phyloP scores from a whole-genome alignment of 129 eudicot genomes.

The Flaveria bidentis region DNA sequence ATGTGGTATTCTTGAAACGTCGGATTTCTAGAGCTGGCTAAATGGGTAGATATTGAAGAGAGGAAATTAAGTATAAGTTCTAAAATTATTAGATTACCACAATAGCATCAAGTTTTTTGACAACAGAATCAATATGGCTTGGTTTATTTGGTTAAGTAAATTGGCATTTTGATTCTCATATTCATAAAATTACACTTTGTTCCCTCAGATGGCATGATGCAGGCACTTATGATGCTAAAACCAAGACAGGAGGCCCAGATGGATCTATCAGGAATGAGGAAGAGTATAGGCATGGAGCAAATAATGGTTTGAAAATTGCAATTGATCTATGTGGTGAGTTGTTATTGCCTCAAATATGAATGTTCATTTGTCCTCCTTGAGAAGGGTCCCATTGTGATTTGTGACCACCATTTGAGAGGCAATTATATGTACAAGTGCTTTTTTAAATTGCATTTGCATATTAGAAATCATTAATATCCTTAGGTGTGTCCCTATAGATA shows the following conservation, averaged over 20 bases:
- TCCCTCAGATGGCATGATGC: slow-evolving; percentile 92
- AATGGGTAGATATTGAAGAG: background rate
- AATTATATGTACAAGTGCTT: background rate
- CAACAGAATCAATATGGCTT: background rate
- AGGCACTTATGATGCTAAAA: slow-evolving; percentile 81
- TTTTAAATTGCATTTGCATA: background rate
- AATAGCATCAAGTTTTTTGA: background rate
- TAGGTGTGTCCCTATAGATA: background rate
- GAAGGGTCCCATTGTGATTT: too few relatives aligned
- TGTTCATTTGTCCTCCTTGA: slow-evolving; percentile 5
- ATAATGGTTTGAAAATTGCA: slow-evolving; percentile 78
- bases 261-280: slow-evolving; percentile 82
- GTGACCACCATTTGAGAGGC: too few relatives aligned
- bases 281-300: slow-evolving; percentile 69
- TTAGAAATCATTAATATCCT: background rate
- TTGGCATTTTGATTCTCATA: slow-evolving; percentile 10
- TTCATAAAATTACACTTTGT: slow-evolving; percentile 1
- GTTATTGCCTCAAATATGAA: background rate
- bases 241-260: slow-evolving; percentile 93
- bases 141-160: background rate
- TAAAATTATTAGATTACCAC: too few relatives aligned
- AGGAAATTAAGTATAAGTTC: background rate
- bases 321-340: slow-evolving; percentile 78
- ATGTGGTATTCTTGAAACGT: background rate
- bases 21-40: slow-evolving; percentile 1